Evolutionary conservation across 2,329 filamentous ascomycete genomes (phyloP).

Genomic region (Sphaerostilbella broomeana): DNA sequence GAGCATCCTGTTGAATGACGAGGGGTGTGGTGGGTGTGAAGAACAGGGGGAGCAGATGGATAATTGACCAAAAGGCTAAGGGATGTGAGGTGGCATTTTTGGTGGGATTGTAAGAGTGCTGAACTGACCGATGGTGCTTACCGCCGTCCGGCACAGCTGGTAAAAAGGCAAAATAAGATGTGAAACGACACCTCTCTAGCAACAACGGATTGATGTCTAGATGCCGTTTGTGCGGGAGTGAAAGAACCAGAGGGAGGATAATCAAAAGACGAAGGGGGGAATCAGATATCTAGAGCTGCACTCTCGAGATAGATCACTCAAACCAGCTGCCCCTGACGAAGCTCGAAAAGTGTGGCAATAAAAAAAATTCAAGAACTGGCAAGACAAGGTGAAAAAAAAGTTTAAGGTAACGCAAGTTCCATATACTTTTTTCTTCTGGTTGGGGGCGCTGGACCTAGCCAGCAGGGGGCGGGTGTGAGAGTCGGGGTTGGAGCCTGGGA

Average conservation of each 20-base stretch:
- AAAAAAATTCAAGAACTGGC: constrained; percentile 6
- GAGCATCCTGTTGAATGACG: constrained; percentile 8
- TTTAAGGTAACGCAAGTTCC: constrained; percentile 14
- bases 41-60: constrained; percentile 24
- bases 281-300: background rate
- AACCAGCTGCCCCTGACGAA: background rate
- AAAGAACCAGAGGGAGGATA: background rate
- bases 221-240: too few relatives aligned
- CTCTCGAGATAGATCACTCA: background rate
- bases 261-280: background rate
- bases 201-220: background rate
- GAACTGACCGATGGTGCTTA: constrained; percentile 12
- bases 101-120: constrained; percentile 28
- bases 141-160: constrained; percentile 14
- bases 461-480: constrained; percentile 11
- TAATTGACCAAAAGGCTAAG: constrained; percentile 25
- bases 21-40: constrained; percentile 24
- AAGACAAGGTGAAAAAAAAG: constrained; percentile 6
- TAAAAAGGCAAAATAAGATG: too few relatives aligned
- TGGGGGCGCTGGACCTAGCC: constrained; percentile 1
- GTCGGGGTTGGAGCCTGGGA: constrained; percentile 11
- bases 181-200: background rate
- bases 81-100: constrained; percentile 24
- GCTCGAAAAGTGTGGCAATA: too few relatives aligned
- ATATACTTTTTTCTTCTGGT: constrained; percentile 11